Evolutionary conservation across 768 basidiomycete species (phyloP).

Genomic region (Phylloporus scabripes): DNA sequence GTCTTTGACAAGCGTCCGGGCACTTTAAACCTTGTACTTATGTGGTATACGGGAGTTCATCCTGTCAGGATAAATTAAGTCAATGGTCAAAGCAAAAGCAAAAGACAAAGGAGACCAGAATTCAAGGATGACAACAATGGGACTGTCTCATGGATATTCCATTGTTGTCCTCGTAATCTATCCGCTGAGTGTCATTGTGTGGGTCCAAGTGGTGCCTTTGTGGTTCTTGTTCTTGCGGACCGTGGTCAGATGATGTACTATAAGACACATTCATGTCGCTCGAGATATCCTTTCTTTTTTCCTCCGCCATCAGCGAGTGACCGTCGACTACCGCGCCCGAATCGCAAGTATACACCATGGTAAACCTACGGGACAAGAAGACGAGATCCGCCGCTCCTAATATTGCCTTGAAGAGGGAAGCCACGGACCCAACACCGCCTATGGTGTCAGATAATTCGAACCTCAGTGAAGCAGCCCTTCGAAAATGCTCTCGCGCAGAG

Average conservation of each 20-base stretch:
- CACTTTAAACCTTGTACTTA: neutral
- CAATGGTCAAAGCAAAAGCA: too few species aligned
- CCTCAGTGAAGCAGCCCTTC: conserved; percentile 16
- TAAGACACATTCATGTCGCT: conserved; percentile 3
- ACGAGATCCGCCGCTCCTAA: neutral
- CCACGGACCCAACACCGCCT: neutral
- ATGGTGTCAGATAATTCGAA: neutral
- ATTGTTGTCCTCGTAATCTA: too few species aligned
- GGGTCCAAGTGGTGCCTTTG: conserved; percentile 9
- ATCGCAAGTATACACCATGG: conserved; percentile 4
- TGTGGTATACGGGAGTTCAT: neutral
- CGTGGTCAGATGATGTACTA: conserved; percentile 3
- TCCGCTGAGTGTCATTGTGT: neutral
- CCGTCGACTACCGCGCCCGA: neutral
- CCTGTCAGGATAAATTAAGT: too few species aligned
- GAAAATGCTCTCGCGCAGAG: conserved; percentile 19
- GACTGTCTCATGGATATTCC: too few species aligned
- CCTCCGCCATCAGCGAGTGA: neutral
- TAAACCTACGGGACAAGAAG: conserved; percentile 11
- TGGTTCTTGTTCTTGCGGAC: conserved; percentile 13
- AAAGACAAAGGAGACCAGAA: too few species aligned
- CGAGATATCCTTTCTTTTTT: neutral
- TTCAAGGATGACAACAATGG: neutral
- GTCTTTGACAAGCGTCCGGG: neutral
- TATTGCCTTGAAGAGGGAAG: neutral